Evolutionary conservation across 73 alveolate genomes (phyloP).

Genomic region (Stentor coeruleus): DNA sequence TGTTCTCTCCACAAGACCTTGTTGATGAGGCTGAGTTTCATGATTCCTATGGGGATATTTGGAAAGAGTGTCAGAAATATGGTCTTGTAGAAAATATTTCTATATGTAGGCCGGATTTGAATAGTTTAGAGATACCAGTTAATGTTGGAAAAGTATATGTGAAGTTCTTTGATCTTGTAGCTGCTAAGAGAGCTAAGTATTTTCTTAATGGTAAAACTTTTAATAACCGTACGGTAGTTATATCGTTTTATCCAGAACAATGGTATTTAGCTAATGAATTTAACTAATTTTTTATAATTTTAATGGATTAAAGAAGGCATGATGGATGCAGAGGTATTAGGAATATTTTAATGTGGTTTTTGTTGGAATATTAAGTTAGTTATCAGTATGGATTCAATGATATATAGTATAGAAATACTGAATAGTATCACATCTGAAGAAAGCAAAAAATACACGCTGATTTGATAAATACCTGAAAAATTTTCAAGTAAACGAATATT

Average conservation of each 20-base stretch:
- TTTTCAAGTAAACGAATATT: no score
- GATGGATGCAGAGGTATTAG: no score
- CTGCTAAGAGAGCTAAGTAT: conserved; percentile 86
- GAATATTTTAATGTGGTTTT: no score
- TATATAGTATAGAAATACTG: no score
- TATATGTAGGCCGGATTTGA: conserved; percentile 76
- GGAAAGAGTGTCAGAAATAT: conserved; percentile 62
- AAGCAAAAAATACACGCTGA: no score
- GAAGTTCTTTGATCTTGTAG: conserved; percentile 68
- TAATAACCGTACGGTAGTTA: conserved; percentile 80
- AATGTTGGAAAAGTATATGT: conserved; percentile 85
- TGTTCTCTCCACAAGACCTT: conserved; percentile 64
- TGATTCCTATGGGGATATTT: conserved; percentile 70
- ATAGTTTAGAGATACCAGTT: conserved; percentile 47
- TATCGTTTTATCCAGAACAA: conserved; percentile 83
- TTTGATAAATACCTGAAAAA: no score
- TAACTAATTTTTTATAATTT: conserved; percentile 28
- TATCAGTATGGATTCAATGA: no score
- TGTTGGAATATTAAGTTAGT: no score
- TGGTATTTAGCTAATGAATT: conserved; percentile 78
- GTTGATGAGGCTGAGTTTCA: conserved; percentile 70
- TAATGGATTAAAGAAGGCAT: conserved; percentile 26
- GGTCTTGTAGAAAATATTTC: conserved; percentile 76
- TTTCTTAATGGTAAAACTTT: conserved; percentile 69
- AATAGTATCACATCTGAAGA: no score